phyloP scores from a whole-genome alignment of 2,329 filamentous ascomycete genomes.

The Fusarium sublunatum region DNA sequence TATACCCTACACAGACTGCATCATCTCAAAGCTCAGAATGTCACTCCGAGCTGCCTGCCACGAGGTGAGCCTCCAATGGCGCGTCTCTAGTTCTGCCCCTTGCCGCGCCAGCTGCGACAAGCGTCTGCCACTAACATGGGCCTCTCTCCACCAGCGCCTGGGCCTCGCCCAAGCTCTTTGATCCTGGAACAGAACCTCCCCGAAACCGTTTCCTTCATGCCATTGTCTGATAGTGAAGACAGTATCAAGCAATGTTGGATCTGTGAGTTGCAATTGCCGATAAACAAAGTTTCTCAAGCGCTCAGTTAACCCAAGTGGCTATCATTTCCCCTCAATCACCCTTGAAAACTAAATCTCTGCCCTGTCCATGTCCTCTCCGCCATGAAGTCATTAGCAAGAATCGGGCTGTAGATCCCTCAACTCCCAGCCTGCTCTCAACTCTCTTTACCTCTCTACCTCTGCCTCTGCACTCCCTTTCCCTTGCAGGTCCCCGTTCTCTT shows the following conservation, averaged over 20 bases:
- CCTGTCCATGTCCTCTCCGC: constrained; percentile 17
- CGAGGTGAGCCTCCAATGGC: constrained; percentile 41
- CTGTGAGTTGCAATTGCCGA: constrained; percentile 18
- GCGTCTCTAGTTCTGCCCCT: constrained; percentile 43
- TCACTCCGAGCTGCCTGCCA: constrained; percentile 36
- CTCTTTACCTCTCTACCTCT: too few species aligned
- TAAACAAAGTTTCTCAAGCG: not conserved
- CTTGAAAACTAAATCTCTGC: not conserved
- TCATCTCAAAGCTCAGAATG: constrained; percentile 4
- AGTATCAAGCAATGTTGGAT: not conserved
- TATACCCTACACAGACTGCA: constrained; percentile 22
- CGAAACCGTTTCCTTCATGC: constrained; percentile 9
- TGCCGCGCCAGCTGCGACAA: constrained; percentile 40
- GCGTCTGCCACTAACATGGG: constrained; percentile 31
- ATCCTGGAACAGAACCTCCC: not conserved
- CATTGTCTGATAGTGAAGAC: constrained; percentile 32
- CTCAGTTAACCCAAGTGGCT: not conserved
- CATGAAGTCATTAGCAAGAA: constrained; percentile 36
- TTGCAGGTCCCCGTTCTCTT: constrained; percentile 34
- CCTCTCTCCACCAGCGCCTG: constrained; percentile 39
- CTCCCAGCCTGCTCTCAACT: constrained; percentile 1
- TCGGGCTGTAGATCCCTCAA: constrained; percentile 29
- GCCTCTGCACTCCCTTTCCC: constrained; percentile 15
- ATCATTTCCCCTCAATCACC: not conserved
- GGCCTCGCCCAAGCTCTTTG: constrained; percentile 30